These are phyloP conservation scores for Penicillium coffeae DNA, from an alignment of 495 filamentous ascomycete genomes.

Conservation along the genomic window DNA sequence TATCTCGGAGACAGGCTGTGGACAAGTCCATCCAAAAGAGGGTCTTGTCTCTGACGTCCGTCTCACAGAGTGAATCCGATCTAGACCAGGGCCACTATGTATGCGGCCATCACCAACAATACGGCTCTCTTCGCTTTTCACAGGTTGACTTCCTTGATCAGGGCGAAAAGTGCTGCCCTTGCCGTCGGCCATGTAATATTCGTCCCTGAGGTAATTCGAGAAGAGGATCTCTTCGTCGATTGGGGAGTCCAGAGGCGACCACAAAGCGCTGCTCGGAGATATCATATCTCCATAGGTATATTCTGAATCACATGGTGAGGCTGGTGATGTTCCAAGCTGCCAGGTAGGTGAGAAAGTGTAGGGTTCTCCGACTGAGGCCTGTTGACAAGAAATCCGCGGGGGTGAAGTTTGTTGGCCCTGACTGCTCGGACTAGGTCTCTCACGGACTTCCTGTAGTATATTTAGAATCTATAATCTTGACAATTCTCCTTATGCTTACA, in stretches of 20 bases:
- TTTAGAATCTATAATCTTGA: not conserved
- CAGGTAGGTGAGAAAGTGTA: not conserved
- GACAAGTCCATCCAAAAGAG: not conserved
- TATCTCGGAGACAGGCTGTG: not conserved
- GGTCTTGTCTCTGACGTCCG: conserved; percentile 10
- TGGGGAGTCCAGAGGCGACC: conserved; percentile 25
- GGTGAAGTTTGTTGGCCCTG: not conserved
- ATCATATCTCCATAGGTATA: not conserved
- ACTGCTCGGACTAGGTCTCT: not conserved
- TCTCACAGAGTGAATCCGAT: conserved; percentile 15
- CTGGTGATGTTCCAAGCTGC: not conserved
- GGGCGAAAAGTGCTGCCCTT: conserved; percentile 25
- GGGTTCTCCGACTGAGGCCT: not conserved
- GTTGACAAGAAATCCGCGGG: not conserved
- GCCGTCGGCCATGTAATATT: conserved; percentile 33
- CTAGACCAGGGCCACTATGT: conserved; percentile 19
- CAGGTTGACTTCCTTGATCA: conserved; percentile 22
- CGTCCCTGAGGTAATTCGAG: conserved; percentile 18
- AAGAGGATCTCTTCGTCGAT: conserved; percentile 26
- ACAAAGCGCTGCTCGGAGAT: conserved; percentile 1
- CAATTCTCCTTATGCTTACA: conserved; percentile 2
- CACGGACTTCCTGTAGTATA: not conserved
- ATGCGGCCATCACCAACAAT: conserved; percentile 15
- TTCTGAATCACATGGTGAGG: not conserved
- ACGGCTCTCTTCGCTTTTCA: conserved; percentile 11